phyloP scores from a whole-genome alignment of 228 moss, liverwort and hornwort genomes.

The Sphagnum fallax region DNA sequence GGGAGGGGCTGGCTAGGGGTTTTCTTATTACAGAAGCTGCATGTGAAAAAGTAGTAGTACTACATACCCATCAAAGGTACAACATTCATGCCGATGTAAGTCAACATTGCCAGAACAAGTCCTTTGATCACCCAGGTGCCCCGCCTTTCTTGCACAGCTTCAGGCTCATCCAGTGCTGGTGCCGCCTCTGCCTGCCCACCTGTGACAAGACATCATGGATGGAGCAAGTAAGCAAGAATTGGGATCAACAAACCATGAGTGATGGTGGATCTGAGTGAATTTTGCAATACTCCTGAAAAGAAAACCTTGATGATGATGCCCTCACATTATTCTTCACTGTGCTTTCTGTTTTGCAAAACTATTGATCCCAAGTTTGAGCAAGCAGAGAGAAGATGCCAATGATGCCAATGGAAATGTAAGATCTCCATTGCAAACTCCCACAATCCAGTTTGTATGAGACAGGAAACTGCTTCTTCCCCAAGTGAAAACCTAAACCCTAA shows the following conservation, averaged over 20 bases:
- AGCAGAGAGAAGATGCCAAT: no score
- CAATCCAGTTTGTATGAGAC: no score
- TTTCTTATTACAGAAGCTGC: background rate
- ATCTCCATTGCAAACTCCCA: no score
- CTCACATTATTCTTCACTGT: background rate
- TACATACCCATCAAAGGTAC: constrained; percentile 77
- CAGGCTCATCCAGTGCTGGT: constrained; percentile 22
- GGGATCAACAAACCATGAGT: background rate
- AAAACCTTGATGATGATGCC: background rate
- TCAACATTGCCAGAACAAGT: constrained; percentile 56
- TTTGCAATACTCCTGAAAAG: background rate
- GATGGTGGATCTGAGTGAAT: background rate
- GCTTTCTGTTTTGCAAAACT: background rate
- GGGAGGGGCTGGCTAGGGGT: background rate
- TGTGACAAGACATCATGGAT: background rate
- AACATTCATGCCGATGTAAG: constrained; percentile 83
- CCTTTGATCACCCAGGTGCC: constrained; percentile 78
- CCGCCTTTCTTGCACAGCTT: constrained; percentile 22
- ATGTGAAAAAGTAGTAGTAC: background rate
- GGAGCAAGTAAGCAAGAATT: background rate
- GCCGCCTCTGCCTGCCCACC: background rate
- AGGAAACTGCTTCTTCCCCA: no score
- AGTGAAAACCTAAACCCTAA: no score
- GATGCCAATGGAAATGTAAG: no score
- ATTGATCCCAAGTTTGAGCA: background rate